Evolutionary conservation across 768 basidiomycete genomes (phyloP).

Genomic region (Holtermannia corniformis): DNA sequence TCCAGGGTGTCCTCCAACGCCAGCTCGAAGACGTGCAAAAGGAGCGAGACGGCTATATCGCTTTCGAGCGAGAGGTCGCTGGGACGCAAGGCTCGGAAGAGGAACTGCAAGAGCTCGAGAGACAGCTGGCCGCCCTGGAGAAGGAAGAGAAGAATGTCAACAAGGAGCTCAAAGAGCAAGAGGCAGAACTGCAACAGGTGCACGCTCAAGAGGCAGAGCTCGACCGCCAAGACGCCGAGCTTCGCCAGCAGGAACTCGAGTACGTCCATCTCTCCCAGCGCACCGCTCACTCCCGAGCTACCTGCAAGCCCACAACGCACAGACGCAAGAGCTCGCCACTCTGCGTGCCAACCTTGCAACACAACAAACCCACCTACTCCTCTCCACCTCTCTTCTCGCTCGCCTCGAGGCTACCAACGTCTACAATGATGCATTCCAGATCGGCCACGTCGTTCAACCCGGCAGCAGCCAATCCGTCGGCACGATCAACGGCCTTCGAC

Average conservation of each 20-base stretch:
- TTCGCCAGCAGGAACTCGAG: constrained; percentile 46
- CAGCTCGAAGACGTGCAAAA: constrained; percentile 83
- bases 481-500: constrained; percentile 90
- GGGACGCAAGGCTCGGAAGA: constrained; percentile 51
- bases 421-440: constrained; percentile 42
- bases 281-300: constrained; percentile 16
- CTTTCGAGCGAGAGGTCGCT: constrained; percentile 78
- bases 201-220: constrained; percentile 76
- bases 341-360: constrained; percentile 20
- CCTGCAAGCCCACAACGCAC: constrained; percentile 16
- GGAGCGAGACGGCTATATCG: constrained; percentile 85
- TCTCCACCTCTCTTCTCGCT: constrained; percentile 24
- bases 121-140: constrained; percentile 59
- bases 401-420: constrained; percentile 41
- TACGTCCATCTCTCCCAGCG: constrained; percentile 13
- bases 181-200: constrained; percentile 66
- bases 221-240: constrained; percentile 60
- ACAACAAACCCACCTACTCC: constrained; percentile 31
- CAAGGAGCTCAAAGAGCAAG: constrained; percentile 59
- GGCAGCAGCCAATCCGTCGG: constrained; percentile 48
- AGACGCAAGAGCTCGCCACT: constrained; percentile 6
- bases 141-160: constrained; percentile 63
- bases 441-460: constrained; percentile 31
- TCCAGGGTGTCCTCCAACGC: constrained; percentile 63
- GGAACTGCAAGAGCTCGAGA: constrained; percentile 46